Percentiles rank a stretch among this genome's conserved stretches.
These are phyloP conservation scores for Coprinellus micaceus DNA, from an alignment of 768 basidiomycete genomes.

Conservation along the genomic window DNA sequence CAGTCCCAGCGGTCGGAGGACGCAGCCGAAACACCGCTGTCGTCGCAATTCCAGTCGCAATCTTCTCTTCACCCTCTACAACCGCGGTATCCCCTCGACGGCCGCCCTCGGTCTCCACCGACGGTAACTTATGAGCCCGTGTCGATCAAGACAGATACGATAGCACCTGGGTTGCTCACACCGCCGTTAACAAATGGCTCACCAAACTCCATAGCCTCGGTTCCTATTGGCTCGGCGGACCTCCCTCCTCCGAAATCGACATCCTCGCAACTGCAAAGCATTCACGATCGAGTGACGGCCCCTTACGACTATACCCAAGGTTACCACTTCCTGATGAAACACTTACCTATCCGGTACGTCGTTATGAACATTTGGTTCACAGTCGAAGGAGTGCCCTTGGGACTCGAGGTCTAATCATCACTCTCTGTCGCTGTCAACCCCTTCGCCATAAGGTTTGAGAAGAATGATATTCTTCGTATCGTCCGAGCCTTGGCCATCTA, in stretches of 20 bases:
- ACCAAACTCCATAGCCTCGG: constrained; percentile 37
- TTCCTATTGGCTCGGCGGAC: constrained; percentile 36
- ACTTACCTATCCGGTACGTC: constrained; percentile 77
- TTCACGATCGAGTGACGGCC: constrained; percentile 63
- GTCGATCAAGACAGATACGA: constrained; percentile 28
- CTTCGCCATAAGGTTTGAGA: constrained; percentile 71
- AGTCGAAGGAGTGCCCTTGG: constrained; percentile 39
- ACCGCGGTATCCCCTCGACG: constrained; percentile 51
- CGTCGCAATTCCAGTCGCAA: constrained; percentile 28
- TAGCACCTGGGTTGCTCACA: constrained; percentile 31
- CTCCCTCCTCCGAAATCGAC: constrained; percentile 24
- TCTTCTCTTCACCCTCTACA: constrained; percentile 42
- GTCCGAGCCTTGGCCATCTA: constrained; percentile 93
- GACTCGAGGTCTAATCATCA: constrained; percentile 40
- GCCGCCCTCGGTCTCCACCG: constrained; percentile 38
- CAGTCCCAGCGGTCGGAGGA: constrained; percentile 33
- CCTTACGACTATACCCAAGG: constrained; percentile 96
- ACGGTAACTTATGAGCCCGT: no score
- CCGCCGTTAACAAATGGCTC: constrained; percentile 38
- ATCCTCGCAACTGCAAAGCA: constrained; percentile 46
- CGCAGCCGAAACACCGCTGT: constrained; percentile 37
- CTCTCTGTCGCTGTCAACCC: constrained; percentile 16
- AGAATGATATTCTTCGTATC: constrained; percentile 91
- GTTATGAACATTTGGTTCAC: constrained; percentile 30
- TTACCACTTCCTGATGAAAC: constrained; percentile 95